Evolutionary conservation across 208 protist species (phyloP).

Genomic region (Jaenimonas drosophilae): DNA sequence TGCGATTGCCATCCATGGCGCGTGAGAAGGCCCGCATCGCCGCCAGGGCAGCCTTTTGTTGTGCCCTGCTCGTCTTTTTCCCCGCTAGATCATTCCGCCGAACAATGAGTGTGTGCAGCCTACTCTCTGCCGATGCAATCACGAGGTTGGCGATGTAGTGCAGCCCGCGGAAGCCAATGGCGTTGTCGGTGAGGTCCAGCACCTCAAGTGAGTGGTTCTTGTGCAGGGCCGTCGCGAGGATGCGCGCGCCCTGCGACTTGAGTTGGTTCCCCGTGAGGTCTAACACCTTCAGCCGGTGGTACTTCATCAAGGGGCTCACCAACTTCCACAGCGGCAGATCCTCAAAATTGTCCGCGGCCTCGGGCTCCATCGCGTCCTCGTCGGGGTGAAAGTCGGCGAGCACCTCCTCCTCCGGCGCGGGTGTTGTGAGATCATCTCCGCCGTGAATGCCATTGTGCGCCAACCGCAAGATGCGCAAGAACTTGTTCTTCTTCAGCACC

Average conservation of each 20-base stretch:
- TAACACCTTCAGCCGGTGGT: constrained; percentile 59
- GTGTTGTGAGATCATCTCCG: constrained; percentile 42
- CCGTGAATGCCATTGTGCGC: constrained; percentile 72
- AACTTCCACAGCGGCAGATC: constrained; percentile 68
- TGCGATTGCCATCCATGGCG: constrained; percentile 31
- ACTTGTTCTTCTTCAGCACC: constrained; percentile 89
- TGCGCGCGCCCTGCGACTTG: constrained; percentile 45
- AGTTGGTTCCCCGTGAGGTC: constrained; percentile 73
- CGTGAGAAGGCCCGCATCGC: constrained; percentile 35
- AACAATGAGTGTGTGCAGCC: constrained; percentile 51
- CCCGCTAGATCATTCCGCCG: constrained; percentile 27
- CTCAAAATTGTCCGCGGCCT: constrained; percentile 36
- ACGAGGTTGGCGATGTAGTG: constrained; percentile 57
- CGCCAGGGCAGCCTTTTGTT: constrained; percentile 14
- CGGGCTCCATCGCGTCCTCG: constrained; percentile 15
- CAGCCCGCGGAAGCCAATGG: constrained; percentile 60
- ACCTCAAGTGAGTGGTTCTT: constrained; percentile 59
- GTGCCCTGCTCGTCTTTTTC: constrained; percentile 11
- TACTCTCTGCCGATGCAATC: constrained; percentile 17
- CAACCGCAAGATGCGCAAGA: constrained; percentile 64
- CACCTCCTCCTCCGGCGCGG: constrained; percentile 23
- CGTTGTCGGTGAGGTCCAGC: constrained; percentile 73
- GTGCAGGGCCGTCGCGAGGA: constrained; percentile 66
- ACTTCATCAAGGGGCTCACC: constrained; percentile 53
- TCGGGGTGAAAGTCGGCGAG: constrained; percentile 34